Evolutionary conservation across 148 eudicot species (phyloP).

Genomic region (Bassia scoparia): DNA sequence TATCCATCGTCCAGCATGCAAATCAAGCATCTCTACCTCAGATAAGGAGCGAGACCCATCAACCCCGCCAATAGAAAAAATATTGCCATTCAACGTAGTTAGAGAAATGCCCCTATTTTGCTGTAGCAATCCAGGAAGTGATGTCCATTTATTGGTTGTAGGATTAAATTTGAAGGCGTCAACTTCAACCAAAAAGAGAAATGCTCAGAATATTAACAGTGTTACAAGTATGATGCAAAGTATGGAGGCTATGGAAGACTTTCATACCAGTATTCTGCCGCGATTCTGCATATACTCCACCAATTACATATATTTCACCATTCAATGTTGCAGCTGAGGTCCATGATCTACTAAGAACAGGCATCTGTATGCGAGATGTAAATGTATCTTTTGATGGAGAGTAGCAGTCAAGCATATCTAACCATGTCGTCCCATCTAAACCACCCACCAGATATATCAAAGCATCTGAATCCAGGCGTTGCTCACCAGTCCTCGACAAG

Average conservation of each 20-base stretch:
- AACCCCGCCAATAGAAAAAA: constrained; percentile 87
- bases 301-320: constrained; percentile 59
- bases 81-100: constrained; percentile 48
- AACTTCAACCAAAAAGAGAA: constrained; percentile 46
- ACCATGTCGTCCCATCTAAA: constrained; percentile 58
- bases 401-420: constrained; percentile 54
- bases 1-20: constrained; percentile 74
- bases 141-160: constrained; percentile 49
- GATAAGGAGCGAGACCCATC: constrained; percentile 55
- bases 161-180: constrained; percentile 65
- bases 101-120: constrained; percentile 70
- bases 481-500: constrained; percentile 30
- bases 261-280: constrained; percentile 72
- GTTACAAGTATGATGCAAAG: background rate
- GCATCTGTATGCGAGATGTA: constrained; percentile 54
- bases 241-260: constrained; percentile 3
- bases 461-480: constrained; percentile 34
- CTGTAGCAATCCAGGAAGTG: constrained; percentile 45
- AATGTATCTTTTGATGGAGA: constrained; percentile 52
- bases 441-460: constrained; percentile 64
- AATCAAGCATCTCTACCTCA: constrained; percentile 77
- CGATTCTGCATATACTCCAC: constrained; percentile 45
- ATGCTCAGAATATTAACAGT: constrained; percentile 3
- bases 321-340: constrained; percentile 53
- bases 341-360: constrained; percentile 47